Evolutionary conservation across 495 filamentous ascomycete genomes (phyloP), one percentile per base, ranked within the genome.

Genomic region (Aspergillus indologenus): DNA sequence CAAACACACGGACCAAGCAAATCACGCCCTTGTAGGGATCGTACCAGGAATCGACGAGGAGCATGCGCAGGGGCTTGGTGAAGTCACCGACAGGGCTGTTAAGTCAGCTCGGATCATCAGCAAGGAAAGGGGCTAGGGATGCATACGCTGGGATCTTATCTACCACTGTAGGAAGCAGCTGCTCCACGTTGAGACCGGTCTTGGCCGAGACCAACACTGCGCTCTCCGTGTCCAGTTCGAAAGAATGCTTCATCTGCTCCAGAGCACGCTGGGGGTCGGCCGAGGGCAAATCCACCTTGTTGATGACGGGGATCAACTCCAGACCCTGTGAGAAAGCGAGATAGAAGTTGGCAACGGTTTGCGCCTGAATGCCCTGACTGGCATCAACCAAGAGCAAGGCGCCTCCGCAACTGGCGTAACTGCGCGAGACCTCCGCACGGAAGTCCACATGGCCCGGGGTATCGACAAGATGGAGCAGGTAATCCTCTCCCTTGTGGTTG

Each of bases 401-500:
- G 58, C 95, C 95, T 57, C 93, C 94, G 70, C 95, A 98, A 60
- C 87, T 91, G 24, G 94, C 92, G 75, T 98, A 98, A 59, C 90
- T 95, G 48, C 95, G 83, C 34, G 90, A 91, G 5, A 98, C 94
- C 67, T 98, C 94, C 40, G 94, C 92, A 40, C 94, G 84, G 72
- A 98, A 98, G 73, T 98, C 94, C 45, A 98, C 94, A 78, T 98
- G 94, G 9, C 94, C 94, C 12, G 94, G 94, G 0, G 94, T 98
- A 74, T 98, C 94, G 51, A 98, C 92, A 45, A 98, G 79, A 74
- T 98, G 94, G 14, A 98, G 77, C 23, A 98, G 79, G 73, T 98
- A 96, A 68, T 98, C 94, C 55, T 88, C 79, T 2, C 88, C 91
- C 20, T 90, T 78, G 70, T 92, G 77, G 40, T 90, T 90, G 73